These are phyloP conservation scores for Phoma herbarum DNA, from an alignment of 2,329 filamentous ascomycete species.

Conservation along the genomic window DNA sequence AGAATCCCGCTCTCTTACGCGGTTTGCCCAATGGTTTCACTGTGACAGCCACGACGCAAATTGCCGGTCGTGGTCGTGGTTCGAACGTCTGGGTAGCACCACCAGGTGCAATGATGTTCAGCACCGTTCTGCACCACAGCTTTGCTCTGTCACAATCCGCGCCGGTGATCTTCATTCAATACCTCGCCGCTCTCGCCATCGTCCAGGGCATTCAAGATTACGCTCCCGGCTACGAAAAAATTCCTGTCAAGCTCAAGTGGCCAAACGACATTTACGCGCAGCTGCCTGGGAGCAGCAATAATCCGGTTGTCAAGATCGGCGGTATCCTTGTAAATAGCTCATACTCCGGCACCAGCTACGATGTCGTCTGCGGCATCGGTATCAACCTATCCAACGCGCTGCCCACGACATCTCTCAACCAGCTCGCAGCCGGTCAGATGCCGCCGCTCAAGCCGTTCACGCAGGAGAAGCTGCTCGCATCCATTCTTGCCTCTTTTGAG, in stretches of 20 bases:
- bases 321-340: conserved; percentile 91
- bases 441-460: conserved; percentile 64
- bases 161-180: conserved; percentile 93
- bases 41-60: conserved; percentile 83
- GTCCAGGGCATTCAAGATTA: conserved; percentile 85
- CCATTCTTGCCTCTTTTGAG: conserved; percentile 81
- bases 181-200: conserved; percentile 87
- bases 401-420: conserved; percentile 87
- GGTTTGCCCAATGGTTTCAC: conserved; percentile 87
- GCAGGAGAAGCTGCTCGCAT: conserved; percentile 81
- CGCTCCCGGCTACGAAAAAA: conserved; percentile 73
- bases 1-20: conserved; percentile 82
- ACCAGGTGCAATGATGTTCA: conserved; percentile 85
- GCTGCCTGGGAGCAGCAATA: conserved; percentile 60
- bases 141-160: conserved; percentile 74
- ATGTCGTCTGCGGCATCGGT: conserved; percentile 82
- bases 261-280: conserved; percentile 82
- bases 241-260: conserved; percentile 93
- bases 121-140: conserved; percentile 84
- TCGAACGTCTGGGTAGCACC: conserved; percentile 96
- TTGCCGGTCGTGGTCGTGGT: conserved; percentile 87
- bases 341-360: conserved; percentile 79
- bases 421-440: conserved; percentile 62
- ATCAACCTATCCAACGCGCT: conserved; percentile 84
- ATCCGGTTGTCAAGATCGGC: conserved; percentile 83